Conservation (phyloP, 768 basidiomycete genomes). For the Suillus plorans region DNA sequence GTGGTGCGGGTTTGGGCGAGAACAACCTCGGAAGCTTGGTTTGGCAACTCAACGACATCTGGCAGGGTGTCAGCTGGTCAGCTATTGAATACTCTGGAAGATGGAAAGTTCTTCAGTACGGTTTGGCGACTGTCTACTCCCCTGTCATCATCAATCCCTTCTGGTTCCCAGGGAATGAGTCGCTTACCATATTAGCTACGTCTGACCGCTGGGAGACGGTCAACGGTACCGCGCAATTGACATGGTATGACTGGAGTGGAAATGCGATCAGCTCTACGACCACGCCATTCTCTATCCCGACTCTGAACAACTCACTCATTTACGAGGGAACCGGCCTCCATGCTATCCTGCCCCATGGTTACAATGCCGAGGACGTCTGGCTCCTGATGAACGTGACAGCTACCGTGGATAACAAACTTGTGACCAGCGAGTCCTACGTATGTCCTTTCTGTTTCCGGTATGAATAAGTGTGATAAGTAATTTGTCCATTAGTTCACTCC, state of each 20-base stretch:
- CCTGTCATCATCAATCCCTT: conserved; percentile 55
- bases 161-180: conserved; percentile 50
- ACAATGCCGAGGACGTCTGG: conserved; percentile 46
- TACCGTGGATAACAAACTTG: conserved; percentile 36
- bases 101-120: conserved; percentile 61
- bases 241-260: conserved; percentile 60
- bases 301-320: conserved; percentile 50
- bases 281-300: conserved; percentile 42
- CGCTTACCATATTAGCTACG: conserved; percentile 48
- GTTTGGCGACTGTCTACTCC: conserved; percentile 41
- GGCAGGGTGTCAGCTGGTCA: conserved; percentile 59
- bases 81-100: conserved; percentile 56
- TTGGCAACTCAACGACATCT: conserved; percentile 62
- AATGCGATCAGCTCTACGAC: conserved; percentile 36
- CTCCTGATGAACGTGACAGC: conserved; percentile 51
- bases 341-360: conserved; percentile 45
- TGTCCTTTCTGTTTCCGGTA: conserved; percentile 16
- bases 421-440: conserved; percentile 55
- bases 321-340: conserved; percentile 40
- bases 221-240: conserved; percentile 45
- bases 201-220: conserved; percentile 52
- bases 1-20: conserved; percentile 56
- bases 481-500: conserved; percentile 48
- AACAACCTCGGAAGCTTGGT: conserved; percentile 59
- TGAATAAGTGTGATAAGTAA: conserved; percentile 1